Percentiles rank a stretch among this genome's conserved stretches.
Evolutionary conservation across 1,284 basidiomycete genomes (phyloP).

Genomic region (Heterobasidion irregulare): DNA sequence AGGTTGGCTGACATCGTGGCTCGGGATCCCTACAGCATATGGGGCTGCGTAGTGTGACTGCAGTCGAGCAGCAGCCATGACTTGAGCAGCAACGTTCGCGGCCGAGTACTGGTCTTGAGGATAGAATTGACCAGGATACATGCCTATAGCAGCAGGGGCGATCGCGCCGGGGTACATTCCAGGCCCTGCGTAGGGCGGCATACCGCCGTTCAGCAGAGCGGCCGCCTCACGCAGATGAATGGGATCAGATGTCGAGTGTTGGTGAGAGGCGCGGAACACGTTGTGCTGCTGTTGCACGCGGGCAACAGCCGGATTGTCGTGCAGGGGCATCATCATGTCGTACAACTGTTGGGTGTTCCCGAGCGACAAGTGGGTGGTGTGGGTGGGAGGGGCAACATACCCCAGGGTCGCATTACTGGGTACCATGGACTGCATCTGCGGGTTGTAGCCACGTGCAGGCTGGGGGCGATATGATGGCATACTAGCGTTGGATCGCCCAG

Average conservation of each 20-base stretch:
- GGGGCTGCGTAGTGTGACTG: conserved; percentile 43
- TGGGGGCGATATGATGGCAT: conserved; percentile 42
- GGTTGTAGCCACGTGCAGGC: conserved; percentile 42
- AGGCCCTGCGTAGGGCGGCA: conserved; percentile 41
- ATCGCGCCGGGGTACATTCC: conserved; percentile 31
- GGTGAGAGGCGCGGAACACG: conserved; percentile 60
- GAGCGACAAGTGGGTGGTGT: conserved; percentile 55
- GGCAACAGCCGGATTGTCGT: conserved; percentile 55
- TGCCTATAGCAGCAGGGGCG: conserved; percentile 36
- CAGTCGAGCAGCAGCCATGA: conserved; percentile 35
- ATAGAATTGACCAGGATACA: conserved; percentile 67
- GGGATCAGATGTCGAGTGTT: conserved; percentile 75
- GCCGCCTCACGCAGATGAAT: conserved; percentile 62
- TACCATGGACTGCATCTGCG: conserved; percentile 37
- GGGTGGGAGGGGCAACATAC: conserved; percentile 39
- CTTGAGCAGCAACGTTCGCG: conserved; percentile 45
- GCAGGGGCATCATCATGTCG: conserved; percentile 64
- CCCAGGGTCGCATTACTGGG: conserved; percentile 49
- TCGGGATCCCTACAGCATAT: conserved; percentile 35
- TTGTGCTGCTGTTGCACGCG: conserved; percentile 72
- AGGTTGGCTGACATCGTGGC: conserved; percentile 12
- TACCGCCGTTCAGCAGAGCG: conserved; percentile 45
- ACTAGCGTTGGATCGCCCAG: conserved; percentile 6
- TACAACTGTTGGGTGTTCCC: conserved; percentile 68
- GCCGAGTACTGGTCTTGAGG: conserved; percentile 48